These are phyloP conservation scores for Sphenostylis stenocarpa DNA, from an alignment of 306 rosid genomes.

Conservation along the genomic window DNA sequence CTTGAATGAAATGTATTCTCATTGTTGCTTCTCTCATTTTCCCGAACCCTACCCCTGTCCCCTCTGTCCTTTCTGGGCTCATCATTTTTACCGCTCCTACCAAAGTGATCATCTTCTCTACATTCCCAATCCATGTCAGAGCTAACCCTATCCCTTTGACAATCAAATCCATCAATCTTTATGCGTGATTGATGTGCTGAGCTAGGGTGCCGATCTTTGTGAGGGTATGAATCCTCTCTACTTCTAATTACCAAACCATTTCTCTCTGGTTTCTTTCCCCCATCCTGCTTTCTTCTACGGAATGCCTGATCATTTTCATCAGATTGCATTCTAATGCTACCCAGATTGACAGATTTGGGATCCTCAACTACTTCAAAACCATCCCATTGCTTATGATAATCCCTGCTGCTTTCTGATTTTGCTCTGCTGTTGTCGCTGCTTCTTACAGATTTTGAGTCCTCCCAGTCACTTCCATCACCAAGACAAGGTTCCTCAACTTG, in stretches of 20 bases:
- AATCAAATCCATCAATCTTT: constrained; percentile 68
- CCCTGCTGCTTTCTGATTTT: constrained; percentile 90
- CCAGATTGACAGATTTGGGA: constrained; percentile 54
- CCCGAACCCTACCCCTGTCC: constrained; percentile 76
- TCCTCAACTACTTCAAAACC: constrained; percentile 80
- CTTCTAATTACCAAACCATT: constrained; percentile 55
- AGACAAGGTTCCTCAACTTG: constrained; percentile 53
- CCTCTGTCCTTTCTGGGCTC: constrained; percentile 93
- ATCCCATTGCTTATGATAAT: constrained; percentile 51
- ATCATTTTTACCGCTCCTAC: constrained; percentile 67
- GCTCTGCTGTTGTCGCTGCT: constrained; percentile 96
- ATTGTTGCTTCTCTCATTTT: constrained; percentile 72
- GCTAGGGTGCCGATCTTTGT: constrained; percentile 72
- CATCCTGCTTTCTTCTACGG: constrained; percentile 59
- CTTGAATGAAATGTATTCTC: constrained; percentile 60
- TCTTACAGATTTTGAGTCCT: constrained; percentile 84
- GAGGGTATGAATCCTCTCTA: constrained; percentile 60
- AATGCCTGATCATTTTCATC: constrained; percentile 65
- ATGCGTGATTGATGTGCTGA: constrained; percentile 56
- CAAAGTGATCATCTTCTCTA: constrained; percentile 80
- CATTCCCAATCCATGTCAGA: constrained; percentile 68
- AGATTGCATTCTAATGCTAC: constrained; percentile 45
- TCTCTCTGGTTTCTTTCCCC: constrained; percentile 67
- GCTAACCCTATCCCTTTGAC: constrained; percentile 76
- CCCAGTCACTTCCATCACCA: constrained; percentile 57